phyloP scores from a whole-genome alignment of 2,329 filamentous ascomycete species.

The Pestalotiopsis sp. region DNA sequence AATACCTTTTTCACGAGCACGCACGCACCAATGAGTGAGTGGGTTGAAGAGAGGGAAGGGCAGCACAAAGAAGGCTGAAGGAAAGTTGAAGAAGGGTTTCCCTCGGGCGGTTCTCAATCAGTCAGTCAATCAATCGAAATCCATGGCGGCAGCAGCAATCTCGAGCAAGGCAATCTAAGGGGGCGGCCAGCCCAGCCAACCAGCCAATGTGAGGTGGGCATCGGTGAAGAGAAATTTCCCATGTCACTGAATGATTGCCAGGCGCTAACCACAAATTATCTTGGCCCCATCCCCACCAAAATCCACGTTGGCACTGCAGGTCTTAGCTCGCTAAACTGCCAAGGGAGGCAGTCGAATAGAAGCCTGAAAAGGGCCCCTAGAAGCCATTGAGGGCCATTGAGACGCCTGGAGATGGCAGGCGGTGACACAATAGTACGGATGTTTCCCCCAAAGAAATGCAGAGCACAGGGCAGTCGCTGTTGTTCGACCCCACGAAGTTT shows the following conservation, averaged over 20 bases:
- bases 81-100: neutral
- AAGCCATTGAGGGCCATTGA: neutral
- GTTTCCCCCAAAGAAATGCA: neutral
- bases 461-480: conserved; percentile 1
- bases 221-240: conserved; percentile 31
- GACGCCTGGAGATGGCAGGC: neutral
- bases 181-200: neutral
- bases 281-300: neutral
- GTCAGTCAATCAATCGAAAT: neutral
- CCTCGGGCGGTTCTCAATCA: neutral
- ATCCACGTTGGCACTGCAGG: conserved; percentile 10
- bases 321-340: neutral
- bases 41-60: neutral
- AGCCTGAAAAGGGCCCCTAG: neutral
- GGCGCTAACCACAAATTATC: conserved; percentile 5
- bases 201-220: conserved; percentile 15
- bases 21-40: neutral
- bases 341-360: neutral
- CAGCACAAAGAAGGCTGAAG: neutral
- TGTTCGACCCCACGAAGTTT: conserved; percentile 5
- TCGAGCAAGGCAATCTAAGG: neutral
- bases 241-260: conserved; percentile 13
- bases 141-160: neutral
- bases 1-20: neutral
- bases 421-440: neutral